phyloP scores from a whole-genome alignment of 169 alveolate species.

The Plasmodium adleri region DNA sequence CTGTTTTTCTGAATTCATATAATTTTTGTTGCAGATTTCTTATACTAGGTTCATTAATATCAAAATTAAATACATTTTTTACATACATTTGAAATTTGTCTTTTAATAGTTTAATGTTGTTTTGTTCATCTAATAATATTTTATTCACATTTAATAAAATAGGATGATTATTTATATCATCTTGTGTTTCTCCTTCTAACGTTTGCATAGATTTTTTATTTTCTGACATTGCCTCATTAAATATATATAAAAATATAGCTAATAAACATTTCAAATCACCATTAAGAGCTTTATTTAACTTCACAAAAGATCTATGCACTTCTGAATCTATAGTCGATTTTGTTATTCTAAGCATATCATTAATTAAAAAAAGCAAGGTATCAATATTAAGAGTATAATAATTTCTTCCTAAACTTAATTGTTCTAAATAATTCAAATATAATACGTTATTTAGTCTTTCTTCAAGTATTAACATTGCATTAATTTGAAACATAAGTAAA shows the following conservation, averaged over 20 bases:
- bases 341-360: conserved; percentile 32
- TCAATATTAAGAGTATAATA: background rate
- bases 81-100: conserved; percentile 15
- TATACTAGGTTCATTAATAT: conserved; percentile 5
- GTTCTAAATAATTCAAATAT: conserved; percentile 14
- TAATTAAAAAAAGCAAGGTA: background rate
- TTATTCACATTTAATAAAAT: conserved; percentile 10
- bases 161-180: background rate
- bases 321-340: conserved; percentile 6
- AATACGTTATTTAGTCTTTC: background rate
- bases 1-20: conserved; percentile 17
- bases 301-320: conserved; percentile 17
- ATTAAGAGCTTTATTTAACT: conserved; percentile 26
- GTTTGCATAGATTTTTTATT: conserved; percentile 6
- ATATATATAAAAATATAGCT: conserved; percentile 13
- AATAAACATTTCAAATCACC: conserved; percentile 27
- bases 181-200: background rate
- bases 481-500: conserved; percentile 30
- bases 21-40: conserved; percentile 18
- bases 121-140: conserved; percentile 18
- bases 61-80: conserved; percentile 22
- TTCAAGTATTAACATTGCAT: conserved; percentile 35
- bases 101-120: conserved; percentile 11
- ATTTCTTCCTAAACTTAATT: background rate
- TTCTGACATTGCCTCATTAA: background rate